A percentile compares a stretch with the other conserved stretches of the same genome.
phyloP scores from a whole-genome alignment of 1,284 basidiomycete genomes.

The Ceratobasidium sp. region DNA sequence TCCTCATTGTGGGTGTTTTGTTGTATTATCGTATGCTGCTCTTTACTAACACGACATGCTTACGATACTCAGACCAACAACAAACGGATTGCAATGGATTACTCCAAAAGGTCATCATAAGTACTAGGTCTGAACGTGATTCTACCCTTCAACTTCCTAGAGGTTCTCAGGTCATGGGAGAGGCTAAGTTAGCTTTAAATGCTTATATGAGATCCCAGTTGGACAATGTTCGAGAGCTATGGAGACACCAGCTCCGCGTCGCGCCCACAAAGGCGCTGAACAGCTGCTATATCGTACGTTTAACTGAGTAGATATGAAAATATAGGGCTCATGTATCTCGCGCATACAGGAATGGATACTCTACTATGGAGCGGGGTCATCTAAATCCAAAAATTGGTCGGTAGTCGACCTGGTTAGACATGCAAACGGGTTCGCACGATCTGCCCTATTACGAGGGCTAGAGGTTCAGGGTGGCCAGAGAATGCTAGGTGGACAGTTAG shows the following conservation, averaged over 20 bases:
- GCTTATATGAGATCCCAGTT: too few species aligned
- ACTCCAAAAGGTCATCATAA: background rate
- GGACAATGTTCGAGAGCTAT: background rate
- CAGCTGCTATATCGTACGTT: conserved; percentile 24
- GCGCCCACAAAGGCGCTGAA: background rate
- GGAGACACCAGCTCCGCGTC: background rate
- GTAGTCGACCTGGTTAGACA: background rate
- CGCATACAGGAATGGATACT: conserved; percentile 10
- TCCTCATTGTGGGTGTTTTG: background rate
- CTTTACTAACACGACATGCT: too few species aligned
- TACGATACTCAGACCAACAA: background rate
- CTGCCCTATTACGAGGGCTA: background rate
- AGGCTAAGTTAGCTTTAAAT: background rate
- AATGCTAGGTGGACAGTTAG: background rate
- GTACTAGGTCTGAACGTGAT: background rate
- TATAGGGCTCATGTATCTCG: background rate
- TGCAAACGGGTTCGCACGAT: background rate
- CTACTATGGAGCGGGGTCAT: background rate
- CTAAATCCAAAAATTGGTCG: background rate
- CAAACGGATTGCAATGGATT: background rate
- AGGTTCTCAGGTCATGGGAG: background rate
- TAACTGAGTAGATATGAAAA: too few species aligned
- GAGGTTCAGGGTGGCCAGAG: background rate
- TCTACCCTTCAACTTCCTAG: background rate
- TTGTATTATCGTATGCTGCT: background rate